These are phyloP conservation scores for Linum trigynum DNA, from an alignment of 345 rosid species.

Conservation along the genomic window DNA sequence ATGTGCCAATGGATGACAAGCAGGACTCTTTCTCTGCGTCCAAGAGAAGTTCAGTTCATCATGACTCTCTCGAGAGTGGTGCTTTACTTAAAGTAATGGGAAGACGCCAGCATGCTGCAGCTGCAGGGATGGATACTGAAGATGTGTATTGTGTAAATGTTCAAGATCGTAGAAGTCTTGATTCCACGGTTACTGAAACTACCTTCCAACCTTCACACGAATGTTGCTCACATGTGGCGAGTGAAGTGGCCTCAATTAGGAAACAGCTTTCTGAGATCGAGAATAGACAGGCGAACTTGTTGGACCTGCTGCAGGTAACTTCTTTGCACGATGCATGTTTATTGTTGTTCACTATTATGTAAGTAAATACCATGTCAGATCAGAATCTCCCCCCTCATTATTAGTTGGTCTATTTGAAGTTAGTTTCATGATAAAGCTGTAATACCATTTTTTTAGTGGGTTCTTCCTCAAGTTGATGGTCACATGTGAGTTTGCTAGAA, in stretches of 20 bases:
- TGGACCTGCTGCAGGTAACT: conserved; percentile 75
- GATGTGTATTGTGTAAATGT: conserved; percentile 36
- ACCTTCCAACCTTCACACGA: conserved; percentile 37
- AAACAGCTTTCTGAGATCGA: conserved; percentile 76
- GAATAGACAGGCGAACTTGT: conserved; percentile 53
- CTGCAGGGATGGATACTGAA: conserved; percentile 34
- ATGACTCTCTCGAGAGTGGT: conserved; percentile 30
- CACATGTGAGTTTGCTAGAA: too few species aligned
- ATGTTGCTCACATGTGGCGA: conserved; percentile 49
- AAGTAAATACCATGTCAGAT: too few species aligned
- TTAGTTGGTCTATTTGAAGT: too few species aligned
- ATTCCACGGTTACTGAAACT: conserved; percentile 61
- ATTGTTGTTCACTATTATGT: too few species aligned
- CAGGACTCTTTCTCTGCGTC: conserved; percentile 52
- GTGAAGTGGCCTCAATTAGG: conserved; percentile 62
- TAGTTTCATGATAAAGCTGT: too few species aligned
- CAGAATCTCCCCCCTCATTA: too few species aligned
- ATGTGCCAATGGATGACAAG: conserved; percentile 47
- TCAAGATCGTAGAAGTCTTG: conserved; percentile 54
- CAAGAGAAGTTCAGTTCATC: conserved; percentile 46
- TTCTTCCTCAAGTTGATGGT: too few species aligned
- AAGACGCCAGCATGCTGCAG: conserved; percentile 36
- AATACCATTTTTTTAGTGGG: too few species aligned
- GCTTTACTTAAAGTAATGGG: conserved; percentile 29
- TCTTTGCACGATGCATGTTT: too few species aligned